Evolutionary conservation across 176 grass and related monocot genomes (phyloP).

Genomic region (Cenchrus americanus): DNA sequence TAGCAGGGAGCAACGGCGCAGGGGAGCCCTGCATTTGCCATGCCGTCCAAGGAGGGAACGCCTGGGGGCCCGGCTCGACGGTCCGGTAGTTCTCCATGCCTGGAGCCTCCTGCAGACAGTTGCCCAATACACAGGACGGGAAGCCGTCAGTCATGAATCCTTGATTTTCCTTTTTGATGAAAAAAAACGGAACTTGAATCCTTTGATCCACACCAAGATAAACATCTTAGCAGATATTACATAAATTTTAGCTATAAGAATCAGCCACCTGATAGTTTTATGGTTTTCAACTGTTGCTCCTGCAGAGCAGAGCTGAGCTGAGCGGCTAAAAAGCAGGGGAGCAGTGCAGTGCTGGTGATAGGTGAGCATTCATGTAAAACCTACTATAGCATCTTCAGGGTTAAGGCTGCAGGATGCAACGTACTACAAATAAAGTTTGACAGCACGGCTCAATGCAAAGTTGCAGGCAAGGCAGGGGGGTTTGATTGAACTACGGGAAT

Average conservation of each 20-base stretch:
- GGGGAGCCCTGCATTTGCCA: constrained; percentile 63
- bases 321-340: neutral
- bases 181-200: too few relatives aligned
- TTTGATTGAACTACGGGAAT: constrained; percentile 13
- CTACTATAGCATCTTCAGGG: neutral
- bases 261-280: neutral
- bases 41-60: constrained; percentile 50
- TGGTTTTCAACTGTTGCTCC: neutral
- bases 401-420: constrained; percentile 35
- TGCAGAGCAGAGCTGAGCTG: neutral
- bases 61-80: constrained; percentile 29
- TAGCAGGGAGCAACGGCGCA: constrained; percentile 48
- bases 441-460: constrained; percentile 28
- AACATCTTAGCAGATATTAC: neutral
- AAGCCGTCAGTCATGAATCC: neutral
- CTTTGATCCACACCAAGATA: neutral
- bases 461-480: neutral
- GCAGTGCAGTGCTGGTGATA: neutral
- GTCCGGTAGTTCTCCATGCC: constrained; percentile 35
- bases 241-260: too few relatives aligned
- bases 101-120: constrained; percentile 50
- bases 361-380: constrained; percentile 34
- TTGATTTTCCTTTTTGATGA: too few relatives aligned
- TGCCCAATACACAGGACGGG: neutral
- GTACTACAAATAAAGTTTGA: too few relatives aligned